A percentile compares a stretch with the other conserved stretches of the same genome.
Conservation (phyloP, 2,329 filamentous ascomycete genomes). For the Stagonosporopsis chrysanthemi region DNA sequence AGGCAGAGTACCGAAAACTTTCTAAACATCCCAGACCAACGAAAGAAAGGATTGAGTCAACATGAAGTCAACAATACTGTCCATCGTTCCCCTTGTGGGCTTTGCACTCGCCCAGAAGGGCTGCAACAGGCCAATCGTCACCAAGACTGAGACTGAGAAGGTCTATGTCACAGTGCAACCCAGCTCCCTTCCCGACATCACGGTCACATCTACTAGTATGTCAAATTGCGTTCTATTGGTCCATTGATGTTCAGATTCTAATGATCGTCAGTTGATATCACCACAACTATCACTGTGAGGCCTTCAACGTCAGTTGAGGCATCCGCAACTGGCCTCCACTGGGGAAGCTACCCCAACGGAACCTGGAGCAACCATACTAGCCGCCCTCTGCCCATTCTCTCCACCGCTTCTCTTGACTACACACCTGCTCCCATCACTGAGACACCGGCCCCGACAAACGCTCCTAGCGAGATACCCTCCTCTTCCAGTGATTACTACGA, state of each 20-base stretch:
- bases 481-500: neutral
- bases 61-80: constrained; percentile 40
- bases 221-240: too few relatives aligned
- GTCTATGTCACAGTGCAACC: constrained; percentile 36
- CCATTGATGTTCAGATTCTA: too few relatives aligned
- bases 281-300: constrained; percentile 25
- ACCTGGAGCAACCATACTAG: constrained; percentile 19
- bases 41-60: constrained; percentile 1
- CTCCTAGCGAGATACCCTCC: constrained; percentile 5
- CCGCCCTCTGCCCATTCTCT: neutral
- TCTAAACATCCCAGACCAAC: constrained; percentile 4
- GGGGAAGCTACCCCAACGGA: constrained; percentile 25
- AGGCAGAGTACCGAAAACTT: constrained; percentile 3
- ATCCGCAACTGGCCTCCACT: constrained; percentile 15
- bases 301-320: constrained; percentile 17
- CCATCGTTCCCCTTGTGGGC: constrained; percentile 36
- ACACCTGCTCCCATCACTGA: constrained; percentile 15
- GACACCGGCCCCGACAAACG: constrained; percentile 10
- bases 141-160: constrained; percentile 28
- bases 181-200: constrained; percentile 14
- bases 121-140: constrained; percentile 32
- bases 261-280: constrained; percentile 4
- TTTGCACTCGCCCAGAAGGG: constrained; percentile 35
- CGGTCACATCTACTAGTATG: constrained; percentile 25
- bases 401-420: constrained; percentile 12